Evolutionary conservation across 2,329 filamentous ascomycete species (phyloP), one percentile per base, ranked within the genome.

Genomic region (Ophiobolus disseminans): DNA sequence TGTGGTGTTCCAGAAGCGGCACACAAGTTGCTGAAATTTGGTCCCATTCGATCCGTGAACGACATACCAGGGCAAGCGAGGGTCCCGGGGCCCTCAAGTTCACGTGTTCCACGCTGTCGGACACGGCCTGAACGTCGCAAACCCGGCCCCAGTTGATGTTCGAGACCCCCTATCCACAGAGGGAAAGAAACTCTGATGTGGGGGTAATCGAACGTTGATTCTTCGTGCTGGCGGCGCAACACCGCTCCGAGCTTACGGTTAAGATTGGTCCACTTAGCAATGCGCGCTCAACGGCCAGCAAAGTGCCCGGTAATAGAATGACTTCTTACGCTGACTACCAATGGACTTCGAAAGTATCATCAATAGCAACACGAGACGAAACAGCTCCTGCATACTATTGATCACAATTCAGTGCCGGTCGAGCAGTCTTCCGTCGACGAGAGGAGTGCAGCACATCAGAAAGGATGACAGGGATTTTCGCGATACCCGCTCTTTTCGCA

Each of bases 1-100:
- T 63, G 52, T 40, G 31, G 48, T 42, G 53, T 58, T 65, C 66
- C 61, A 68, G 65, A 70, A 70, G 42, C 48, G 56, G 60, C 35
- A 17, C 28, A 37, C 47, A 43, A 36, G 40, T 45, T 32, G 31
- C 35, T 40, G 26, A 38, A 4, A 35, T 47, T 28, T 35, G 36
- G 31, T 38, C 34, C 14, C 26, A 7, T 39, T 44, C 22, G 42
- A 40, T 32, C 47, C 19, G 19, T 31, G 38, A 44, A 22, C 36
- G 26, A 14, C 17, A 22, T 14, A 40, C 22, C 35, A 32, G 39
- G 39, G 21, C 26, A 41, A 48, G 41, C 48, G 47, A 45, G 34
- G n/a, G n/a, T n/a, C n/a, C n/a, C n/a, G n/a, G n/a, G n/a, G n/a
- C n/a, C n/a, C n/a, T n/a, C n/a, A n/a, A n/a, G n/a, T n/a, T n/a